Percentiles rank a stretch among this genome's conserved stretches.
Evolutionary conservation across 208 protist species (phyloP).

Genomic region (Acanthamoeba divionensis): DNA sequence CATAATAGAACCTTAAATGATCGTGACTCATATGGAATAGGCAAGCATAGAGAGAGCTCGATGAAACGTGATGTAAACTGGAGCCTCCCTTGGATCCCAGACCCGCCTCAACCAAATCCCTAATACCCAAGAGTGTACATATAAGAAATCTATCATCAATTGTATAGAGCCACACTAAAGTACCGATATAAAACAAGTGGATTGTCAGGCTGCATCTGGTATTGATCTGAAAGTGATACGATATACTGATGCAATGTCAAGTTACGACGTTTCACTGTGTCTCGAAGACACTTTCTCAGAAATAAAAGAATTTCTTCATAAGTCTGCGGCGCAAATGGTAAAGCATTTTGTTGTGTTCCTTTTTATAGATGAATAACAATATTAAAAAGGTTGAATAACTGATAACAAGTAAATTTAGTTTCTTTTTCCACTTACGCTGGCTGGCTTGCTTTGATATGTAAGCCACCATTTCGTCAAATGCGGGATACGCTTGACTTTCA

Average conservation of each 20-base stretch:
- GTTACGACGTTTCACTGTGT: neutral
- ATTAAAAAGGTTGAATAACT: too few relatives aligned
- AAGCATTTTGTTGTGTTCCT: neutral
- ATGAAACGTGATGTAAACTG: conserved; percentile 1
- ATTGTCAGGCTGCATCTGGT: too few relatives aligned
- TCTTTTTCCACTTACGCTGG: neutral
- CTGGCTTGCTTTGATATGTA: neutral
- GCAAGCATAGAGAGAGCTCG: neutral
- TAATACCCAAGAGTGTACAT: neutral
- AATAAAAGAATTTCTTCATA: conserved; percentile 35
- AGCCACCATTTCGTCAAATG: conserved; percentile 1
- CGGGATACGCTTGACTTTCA: neutral
- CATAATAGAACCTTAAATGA: neutral
- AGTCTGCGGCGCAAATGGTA: neutral
- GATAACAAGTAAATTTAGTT: neutral
- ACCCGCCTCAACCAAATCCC: neutral
- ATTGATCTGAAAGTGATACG: neutral
- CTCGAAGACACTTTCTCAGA: conserved; percentile 10
- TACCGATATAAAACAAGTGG: too few relatives aligned
- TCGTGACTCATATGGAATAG: conserved; percentile 40
- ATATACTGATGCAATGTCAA: neutral
- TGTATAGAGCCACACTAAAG: too few relatives aligned
- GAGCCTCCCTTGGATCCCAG: neutral
- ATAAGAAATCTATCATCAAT: too few relatives aligned
- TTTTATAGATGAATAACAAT: too few relatives aligned